Evolutionary conservation across 805 yeast genomes (phyloP).

Genomic region (Candida taoyuanica): DNA sequence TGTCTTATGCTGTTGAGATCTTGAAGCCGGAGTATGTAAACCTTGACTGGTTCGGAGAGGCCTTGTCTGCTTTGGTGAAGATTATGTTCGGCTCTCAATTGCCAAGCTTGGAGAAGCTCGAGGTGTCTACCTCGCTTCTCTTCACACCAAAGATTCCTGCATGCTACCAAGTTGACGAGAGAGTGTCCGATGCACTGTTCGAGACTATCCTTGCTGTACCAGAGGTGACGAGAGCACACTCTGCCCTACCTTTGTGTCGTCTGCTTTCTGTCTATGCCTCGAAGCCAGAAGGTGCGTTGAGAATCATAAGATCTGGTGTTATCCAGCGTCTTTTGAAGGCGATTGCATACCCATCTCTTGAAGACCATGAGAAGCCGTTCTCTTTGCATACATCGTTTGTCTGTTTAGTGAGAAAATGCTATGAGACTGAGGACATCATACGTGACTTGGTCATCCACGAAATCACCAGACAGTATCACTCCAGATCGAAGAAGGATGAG

Average conservation of each 20-base stretch:
- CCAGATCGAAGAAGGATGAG: conserved; percentile 27
- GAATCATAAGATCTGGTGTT: conserved; percentile 43
- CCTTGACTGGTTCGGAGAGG: conserved; percentile 55
- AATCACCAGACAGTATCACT: conserved; percentile 39
- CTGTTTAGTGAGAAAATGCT: conserved; percentile 59
- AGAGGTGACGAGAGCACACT: conserved; percentile 36
- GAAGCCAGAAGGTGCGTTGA: conserved; percentile 34
- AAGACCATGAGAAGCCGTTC: conserved; percentile 34
- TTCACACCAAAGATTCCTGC: conserved; percentile 17
- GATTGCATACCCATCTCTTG: conserved; percentile 30
- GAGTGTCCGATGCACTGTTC: conserved; percentile 34
- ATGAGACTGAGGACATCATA: conserved; percentile 55
- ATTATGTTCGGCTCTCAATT: conserved; percentile 46
- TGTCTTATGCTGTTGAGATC: conserved; percentile 33
- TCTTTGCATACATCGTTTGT: conserved; percentile 45
- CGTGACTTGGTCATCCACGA: conserved; percentile 47
- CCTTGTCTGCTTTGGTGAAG: conserved; percentile 51
- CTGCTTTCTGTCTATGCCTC: conserved; percentile 50
- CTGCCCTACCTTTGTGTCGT: conserved; percentile 52
- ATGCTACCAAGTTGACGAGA: conserved; percentile 23
- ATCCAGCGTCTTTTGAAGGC: conserved; percentile 43
- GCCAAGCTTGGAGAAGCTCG: conserved; percentile 39
- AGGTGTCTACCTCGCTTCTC: conserved; percentile 15
- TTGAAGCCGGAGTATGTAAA: conserved; percentile 36
- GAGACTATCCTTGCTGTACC: conserved; percentile 38